Conservation (phyloP, 1,284 basidiomycete species). For the Peniophora sp. region DNA sequence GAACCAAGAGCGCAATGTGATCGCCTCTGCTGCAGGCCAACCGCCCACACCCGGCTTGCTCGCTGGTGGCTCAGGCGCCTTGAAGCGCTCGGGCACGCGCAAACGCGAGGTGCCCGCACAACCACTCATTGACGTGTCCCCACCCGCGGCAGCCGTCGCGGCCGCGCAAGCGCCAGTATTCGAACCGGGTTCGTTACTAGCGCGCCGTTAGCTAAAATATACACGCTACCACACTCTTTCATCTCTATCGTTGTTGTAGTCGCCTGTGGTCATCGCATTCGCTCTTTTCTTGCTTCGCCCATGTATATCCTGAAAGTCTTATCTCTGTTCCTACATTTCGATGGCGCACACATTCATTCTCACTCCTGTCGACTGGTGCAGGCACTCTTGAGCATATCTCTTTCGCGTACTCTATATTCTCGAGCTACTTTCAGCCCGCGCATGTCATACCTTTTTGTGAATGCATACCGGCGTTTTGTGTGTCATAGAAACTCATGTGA, state of each 20-base stretch:
- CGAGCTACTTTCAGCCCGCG: too few relatives aligned
- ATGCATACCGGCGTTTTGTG: too few relatives aligned
- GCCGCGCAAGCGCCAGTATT: constrained; percentile 33
- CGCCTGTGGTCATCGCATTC: neutral
- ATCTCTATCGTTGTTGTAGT: neutral
- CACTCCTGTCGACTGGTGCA: too few relatives aligned
- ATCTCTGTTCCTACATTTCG: too few relatives aligned
- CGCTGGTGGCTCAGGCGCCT: constrained; percentile 21
- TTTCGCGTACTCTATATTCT: too few relatives aligned
- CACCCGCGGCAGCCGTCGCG: constrained; percentile 15
- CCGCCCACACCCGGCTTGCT: constrained; percentile 14
- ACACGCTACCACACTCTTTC: neutral
- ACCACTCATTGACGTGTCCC: constrained; percentile 30
- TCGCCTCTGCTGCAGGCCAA: constrained; percentile 40
- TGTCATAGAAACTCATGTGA: constrained; percentile 10
- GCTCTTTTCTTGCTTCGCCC: neutral
- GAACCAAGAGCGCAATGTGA: constrained; percentile 65
- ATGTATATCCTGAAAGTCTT: too few relatives aligned
- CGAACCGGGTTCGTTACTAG: constrained; percentile 62
- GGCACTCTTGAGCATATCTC: too few relatives aligned
- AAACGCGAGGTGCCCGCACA: constrained; percentile 28
- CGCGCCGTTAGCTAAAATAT: constrained; percentile 29
- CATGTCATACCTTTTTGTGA: too few relatives aligned
- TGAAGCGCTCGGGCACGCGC: constrained; percentile 34
- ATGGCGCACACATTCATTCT: too few relatives aligned